Evolutionary conservation across 202 grass and related monocot genomes (phyloP).

Genomic region (Elaeis oleifera): DNA sequence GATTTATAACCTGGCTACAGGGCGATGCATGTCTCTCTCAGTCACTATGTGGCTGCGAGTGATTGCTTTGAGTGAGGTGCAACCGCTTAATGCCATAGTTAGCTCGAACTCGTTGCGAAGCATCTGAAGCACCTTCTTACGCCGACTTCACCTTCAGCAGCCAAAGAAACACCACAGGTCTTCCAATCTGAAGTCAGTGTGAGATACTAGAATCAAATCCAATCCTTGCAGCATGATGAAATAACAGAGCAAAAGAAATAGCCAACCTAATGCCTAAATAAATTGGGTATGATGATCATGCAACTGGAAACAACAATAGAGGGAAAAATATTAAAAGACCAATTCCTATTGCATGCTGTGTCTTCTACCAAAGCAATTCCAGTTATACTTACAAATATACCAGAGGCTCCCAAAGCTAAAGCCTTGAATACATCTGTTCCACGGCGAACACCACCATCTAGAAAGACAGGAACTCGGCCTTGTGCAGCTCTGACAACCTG

Average conservation of each 20-base stretch:
- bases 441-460: constrained; percentile 86
- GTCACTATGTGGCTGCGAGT: constrained; percentile 88
- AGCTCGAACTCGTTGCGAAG: constrained; percentile 86
- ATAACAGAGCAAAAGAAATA: too few relatives aligned
- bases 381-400: constrained; percentile 57
- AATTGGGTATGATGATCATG: too few relatives aligned
- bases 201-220: neutral
- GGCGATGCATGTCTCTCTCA: constrained; percentile 44
- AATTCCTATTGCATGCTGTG: too few relatives aligned
- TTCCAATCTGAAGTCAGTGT: constrained; percentile 41
- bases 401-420: constrained; percentile 81
- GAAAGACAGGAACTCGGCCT: constrained; percentile 71
- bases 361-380: too few relatives aligned
- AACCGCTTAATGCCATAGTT: constrained; percentile 80
- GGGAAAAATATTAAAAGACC: too few relatives aligned
- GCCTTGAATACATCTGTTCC: constrained; percentile 98
- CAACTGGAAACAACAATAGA: too few relatives aligned
- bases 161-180: constrained; percentile 84
- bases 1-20: constrained; percentile 56
- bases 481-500: constrained; percentile 65
- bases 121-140: constrained; percentile 74
- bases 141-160: constrained; percentile 68
- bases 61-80: constrained; percentile 73
- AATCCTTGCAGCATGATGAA: too few relatives aligned
- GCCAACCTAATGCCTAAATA: too few relatives aligned